A percentile compares a stretch with the other conserved stretches of the same genome.
These are phyloP conservation scores for Fistulinella cinereoalba DNA, from an alignment of 1,284 basidiomycete species.

Conservation along the genomic window DNA sequence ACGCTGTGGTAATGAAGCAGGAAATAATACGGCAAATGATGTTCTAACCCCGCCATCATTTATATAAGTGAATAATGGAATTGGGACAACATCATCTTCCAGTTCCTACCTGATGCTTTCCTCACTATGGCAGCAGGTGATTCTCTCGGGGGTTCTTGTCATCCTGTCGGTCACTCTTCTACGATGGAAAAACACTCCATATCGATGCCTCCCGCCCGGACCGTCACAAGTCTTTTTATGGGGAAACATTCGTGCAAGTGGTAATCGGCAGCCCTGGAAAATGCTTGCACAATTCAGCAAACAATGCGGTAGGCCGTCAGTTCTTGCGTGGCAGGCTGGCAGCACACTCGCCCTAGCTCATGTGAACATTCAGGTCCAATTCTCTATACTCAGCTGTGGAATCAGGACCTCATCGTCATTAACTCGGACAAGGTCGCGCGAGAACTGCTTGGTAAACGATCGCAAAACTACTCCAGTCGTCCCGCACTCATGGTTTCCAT, in stretches of 20 bases:
- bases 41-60: too few relatives aligned
- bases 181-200: slow-evolving; percentile 2
- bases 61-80: too few relatives aligned
- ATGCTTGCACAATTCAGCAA: slow-evolving; percentile 20
- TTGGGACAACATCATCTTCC: too few relatives aligned
- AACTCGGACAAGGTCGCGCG: slow-evolving; percentile 26
- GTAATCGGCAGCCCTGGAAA: slow-evolving; percentile 20
- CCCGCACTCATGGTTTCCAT: slow-evolving; percentile 13
- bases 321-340: background rate
- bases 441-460: slow-evolving; percentile 21
- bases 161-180: slow-evolving; percentile 8
- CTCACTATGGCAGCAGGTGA: too few relatives aligned
- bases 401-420: slow-evolving; percentile 17
- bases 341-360: background rate
- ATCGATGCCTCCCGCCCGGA: too few relatives aligned
- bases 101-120: too few relatives aligned
- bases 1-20: too few relatives aligned
- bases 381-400: slow-evolving; percentile 21
- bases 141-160: too few relatives aligned
- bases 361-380: slow-evolving; percentile 11
- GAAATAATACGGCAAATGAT: too few relatives aligned
- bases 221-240: slow-evolving; percentile 19
- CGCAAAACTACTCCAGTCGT: slow-evolving; percentile 25
- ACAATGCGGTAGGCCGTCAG: slow-evolving; percentile 25
- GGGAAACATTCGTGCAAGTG: slow-evolving; percentile 20